Evolutionary conservation across 78 protist genomes (phyloP), one percentile per base, ranked within the genome.

Genomic region (Dictyostelium firmibasis): DNA sequence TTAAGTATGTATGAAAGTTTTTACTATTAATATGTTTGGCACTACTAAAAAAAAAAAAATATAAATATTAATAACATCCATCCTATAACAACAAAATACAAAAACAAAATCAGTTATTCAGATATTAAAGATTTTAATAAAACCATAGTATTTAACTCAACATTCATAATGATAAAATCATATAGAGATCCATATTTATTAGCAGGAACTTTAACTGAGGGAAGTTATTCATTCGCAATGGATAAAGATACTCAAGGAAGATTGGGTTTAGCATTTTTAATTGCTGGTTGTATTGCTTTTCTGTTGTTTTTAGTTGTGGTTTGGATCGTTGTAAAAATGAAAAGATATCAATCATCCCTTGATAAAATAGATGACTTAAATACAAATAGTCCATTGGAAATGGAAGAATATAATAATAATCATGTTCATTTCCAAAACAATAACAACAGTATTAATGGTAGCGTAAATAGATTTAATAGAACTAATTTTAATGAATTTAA

Each of bases 171-270:
- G 64, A 81, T 88, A 25, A 88, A 88, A 70, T 38, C 64, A 2
- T 18, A 23, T 3, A 62, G 41, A 33, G 94, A 88, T 81, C 94
- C 94, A 16, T 88, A 44, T 62, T 2, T 88, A 47, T 11, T 79
- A 8, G 94, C 94, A 4, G 94, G 87, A 10, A 43, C 50, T 5
- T 23, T 88, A 43, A 81, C 94, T 23, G 64, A 69, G 13, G 94
- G 94, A 1, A 47, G 86, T 14, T 81, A 35, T 69, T 25, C 94
- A 13, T 88, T 88, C 70, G 81, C 62, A 78, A 88, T 88, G 94
- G 64, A 38, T 18, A 38, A 76, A 38, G 82, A 41, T 11, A 76
- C 53, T 16, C 82, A 76, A 76, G 41, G 53, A 23, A 31, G 36
- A 23, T 38, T 76, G 23, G 82, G 82, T 38, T 20, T 76, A 38